Percentiles rank a stretch among this genome's conserved stretches.
Conservation (phyloP, 1,139 yeast species). For the Pichia sp. region DNA sequence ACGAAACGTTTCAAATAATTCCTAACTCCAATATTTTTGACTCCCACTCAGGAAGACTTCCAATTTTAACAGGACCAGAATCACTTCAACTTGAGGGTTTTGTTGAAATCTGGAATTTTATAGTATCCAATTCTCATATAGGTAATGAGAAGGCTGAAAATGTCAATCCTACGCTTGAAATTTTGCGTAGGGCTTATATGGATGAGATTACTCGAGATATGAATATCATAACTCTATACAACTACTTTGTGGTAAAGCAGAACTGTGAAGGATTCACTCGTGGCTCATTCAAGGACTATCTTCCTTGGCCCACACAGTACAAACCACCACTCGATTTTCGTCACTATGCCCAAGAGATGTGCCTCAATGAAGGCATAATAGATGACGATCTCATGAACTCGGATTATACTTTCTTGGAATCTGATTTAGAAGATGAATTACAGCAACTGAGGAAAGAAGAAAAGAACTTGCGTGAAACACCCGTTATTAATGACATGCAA, state of each 20-base stretch:
- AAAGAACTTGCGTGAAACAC: constrained; percentile 34
- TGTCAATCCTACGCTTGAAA: not conserved
- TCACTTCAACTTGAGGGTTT: constrained; percentile 46
- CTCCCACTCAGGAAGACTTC: constrained; percentile 51
- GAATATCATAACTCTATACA: constrained; percentile 52
- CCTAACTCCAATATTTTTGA: constrained; percentile 48
- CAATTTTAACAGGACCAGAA: constrained; percentile 42
- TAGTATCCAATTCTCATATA: not conserved
- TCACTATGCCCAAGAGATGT: constrained; percentile 46
- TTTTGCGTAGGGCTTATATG: constrained; percentile 7
- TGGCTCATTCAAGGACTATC: constrained; percentile 39
- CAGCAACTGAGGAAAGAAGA: constrained; percentile 27
- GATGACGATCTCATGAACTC: constrained; percentile 28
- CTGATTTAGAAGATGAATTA: constrained; percentile 22
- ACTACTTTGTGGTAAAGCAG: constrained; percentile 51
- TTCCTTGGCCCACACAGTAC: constrained; percentile 86
- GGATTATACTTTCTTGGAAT: constrained; percentile 7
- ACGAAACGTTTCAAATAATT: constrained; percentile 36
- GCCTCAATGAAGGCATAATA: constrained; percentile 33
- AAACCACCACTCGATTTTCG: constrained; percentile 60
- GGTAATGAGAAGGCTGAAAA: too few species aligned
- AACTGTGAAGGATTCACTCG: constrained; percentile 57
- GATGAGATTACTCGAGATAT: constrained; percentile 5
- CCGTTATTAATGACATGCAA: constrained; percentile 49
- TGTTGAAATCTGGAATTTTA: constrained; percentile 29